Conservation (phyloP, 2,329 filamentous ascomycete species). For the Fusarium algeriense region DNA sequence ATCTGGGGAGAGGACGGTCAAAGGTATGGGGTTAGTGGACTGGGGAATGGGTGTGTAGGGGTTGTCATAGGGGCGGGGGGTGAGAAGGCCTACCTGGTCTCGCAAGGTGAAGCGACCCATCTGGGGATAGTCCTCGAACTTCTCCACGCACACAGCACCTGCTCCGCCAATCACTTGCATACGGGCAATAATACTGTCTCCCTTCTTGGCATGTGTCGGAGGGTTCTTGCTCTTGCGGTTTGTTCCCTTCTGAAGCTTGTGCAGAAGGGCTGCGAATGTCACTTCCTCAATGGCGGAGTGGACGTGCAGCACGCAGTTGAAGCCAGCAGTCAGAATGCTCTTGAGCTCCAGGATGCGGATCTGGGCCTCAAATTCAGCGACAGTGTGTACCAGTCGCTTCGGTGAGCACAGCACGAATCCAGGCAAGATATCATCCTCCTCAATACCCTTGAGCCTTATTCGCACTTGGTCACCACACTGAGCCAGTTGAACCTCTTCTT, state of each 20-base stretch:
- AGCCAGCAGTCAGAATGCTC: conserved; percentile 92
- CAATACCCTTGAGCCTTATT: conserved; percentile 89
- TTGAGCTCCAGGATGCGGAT: conserved; percentile 95
- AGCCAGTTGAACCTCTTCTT: conserved; percentile 86
- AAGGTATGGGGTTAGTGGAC: conserved; percentile 24
- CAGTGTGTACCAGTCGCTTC: conserved; percentile 92
- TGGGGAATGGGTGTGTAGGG: conserved; percentile 4
- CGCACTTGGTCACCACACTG: conserved; percentile 96
- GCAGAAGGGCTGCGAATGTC: conserved; percentile 86
- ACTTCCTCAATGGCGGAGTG: conserved; percentile 98
- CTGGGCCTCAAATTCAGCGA: conserved; percentile 92
- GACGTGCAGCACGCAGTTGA: conserved; percentile 97
- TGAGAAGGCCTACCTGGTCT: conserved; percentile 75
- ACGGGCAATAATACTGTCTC: conserved; percentile 88
- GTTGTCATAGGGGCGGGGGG: conserved; percentile 16
- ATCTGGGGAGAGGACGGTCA: conserved; percentile 13
- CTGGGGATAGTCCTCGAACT: conserved; percentile 95
- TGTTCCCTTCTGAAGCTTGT: conserved; percentile 96
- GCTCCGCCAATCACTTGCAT: conserved; percentile 88
- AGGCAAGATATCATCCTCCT: conserved; percentile 96
- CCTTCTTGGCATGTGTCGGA: conserved; percentile 88
- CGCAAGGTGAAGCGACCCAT: conserved; percentile 90
- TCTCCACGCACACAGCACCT: conserved; percentile 90
- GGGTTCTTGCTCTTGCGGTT: conserved; percentile 92
- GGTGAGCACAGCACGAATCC: conserved; percentile 97